Evolutionary conservation across 2,329 filamentous ascomycete genomes (phyloP).

Genomic region (Arthroderma uncinatum): DNA sequence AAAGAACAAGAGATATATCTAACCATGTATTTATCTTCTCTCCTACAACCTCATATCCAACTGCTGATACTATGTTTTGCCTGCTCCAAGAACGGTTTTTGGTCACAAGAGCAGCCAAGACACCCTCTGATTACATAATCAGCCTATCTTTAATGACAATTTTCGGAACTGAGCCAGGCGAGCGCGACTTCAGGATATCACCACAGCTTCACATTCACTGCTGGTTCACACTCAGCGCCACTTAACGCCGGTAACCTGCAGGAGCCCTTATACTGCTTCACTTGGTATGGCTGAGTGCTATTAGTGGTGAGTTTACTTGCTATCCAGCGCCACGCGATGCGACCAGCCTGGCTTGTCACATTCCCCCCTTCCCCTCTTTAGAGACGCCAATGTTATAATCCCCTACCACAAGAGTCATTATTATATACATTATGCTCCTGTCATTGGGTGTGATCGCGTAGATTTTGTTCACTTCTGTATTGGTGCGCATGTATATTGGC

Average conservation of each 20-base stretch:
- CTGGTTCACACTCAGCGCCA: neutral
- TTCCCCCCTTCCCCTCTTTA: neutral
- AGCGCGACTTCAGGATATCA: neutral
- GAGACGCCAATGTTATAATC: neutral
- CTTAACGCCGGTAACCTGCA: neutral
- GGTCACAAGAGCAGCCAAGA: slow-evolving; percentile 3
- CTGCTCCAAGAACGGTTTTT: neutral
- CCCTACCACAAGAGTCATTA: neutral
- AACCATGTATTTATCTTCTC: no score
- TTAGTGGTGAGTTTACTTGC: neutral
- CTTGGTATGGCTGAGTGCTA: neutral
- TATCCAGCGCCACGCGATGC: neutral
- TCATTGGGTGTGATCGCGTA: neutral
- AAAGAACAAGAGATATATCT: no score
- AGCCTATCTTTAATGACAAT: neutral
- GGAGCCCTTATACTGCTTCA: neutral
- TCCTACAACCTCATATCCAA: no score
- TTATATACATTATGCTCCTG: neutral
- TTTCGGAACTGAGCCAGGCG: neutral
- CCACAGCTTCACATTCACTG: neutral
- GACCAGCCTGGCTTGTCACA: neutral
- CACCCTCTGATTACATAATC: neutral
- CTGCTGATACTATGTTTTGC: no score
- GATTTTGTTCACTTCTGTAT: neutral
- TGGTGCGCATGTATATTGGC: neutral